A percentile compares a stretch with the other conserved stretches of the same genome.
Conservation (phyloP, 345 rosid genomes). For the Syzygium oleosum region DNA sequence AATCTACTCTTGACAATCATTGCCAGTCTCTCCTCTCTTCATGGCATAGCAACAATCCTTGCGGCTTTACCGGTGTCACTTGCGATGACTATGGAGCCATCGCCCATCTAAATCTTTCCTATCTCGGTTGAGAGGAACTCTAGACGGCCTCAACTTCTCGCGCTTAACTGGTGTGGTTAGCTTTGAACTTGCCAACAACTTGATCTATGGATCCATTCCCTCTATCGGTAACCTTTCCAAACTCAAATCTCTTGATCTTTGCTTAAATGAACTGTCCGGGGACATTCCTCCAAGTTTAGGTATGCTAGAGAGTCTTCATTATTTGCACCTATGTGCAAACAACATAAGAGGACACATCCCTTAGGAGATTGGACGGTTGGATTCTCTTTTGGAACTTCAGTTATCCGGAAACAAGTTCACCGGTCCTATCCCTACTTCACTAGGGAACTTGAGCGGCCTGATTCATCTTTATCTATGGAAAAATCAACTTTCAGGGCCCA, state of each 20-base stretch:
- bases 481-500: too few relatives aligned
- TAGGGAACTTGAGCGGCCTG: too few relatives aligned
- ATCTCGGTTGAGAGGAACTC: neutral
- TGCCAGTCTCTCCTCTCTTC: neutral
- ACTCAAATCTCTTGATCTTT: neutral
- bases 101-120: neutral
- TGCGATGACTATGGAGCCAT: neutral
- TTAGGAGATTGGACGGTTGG: neutral
- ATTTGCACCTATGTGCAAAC: neutral
- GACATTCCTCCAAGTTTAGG: neutral
- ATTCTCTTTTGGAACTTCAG: neutral
- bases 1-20: neutral
- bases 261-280: neutral
- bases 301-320: neutral
- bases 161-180: neutral
- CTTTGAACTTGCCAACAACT: neutral
- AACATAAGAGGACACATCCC: neutral
- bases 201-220: neutral
- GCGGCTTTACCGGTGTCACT: neutral
- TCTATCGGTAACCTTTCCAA: neutral
- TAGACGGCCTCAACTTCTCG: neutral
- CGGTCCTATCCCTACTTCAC: too few relatives aligned
- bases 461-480: too few relatives aligned
- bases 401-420: neutral
- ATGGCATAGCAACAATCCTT: neutral